These are phyloP conservation scores for Hymenoscyphus albidus DNA, from an alignment of 2,329 filamentous ascomycete genomes.

Conservation along the genomic window DNA sequence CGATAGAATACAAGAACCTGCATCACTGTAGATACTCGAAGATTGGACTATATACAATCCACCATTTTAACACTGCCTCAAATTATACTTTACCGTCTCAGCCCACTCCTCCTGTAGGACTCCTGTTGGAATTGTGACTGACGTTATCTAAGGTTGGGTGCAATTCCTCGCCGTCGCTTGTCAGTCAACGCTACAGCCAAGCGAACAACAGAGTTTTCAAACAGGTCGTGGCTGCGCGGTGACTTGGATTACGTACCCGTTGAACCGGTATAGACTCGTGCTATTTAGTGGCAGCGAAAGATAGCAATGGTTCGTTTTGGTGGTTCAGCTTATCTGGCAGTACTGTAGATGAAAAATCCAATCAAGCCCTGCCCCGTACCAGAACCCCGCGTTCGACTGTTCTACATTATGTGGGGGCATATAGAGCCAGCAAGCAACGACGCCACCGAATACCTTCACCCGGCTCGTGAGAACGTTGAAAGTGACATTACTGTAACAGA, in stretches of 20 bases:
- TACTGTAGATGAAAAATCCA: background rate
- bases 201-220: background rate
- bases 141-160: background rate
- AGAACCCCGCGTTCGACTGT: background rate
- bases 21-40: background rate
- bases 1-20: background rate
- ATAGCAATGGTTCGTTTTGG: background rate
- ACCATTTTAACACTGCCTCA: constrained; percentile 2
- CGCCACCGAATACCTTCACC: background rate
- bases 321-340: background rate
- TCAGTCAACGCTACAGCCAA: background rate
- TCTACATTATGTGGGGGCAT: background rate
- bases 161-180: constrained; percentile 1
- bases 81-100: background rate
- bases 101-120: background rate
- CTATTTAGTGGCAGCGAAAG: background rate
- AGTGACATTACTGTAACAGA: background rate
- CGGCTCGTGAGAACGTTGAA: constrained; percentile 1
- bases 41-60: background rate
- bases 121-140: constrained; percentile 1
- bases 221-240: background rate
- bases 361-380: background rate
- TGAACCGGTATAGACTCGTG: background rate
- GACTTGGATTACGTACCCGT: background rate
- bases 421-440: background rate